Evolutionary conservation across 371 early-diverging fungal genomes (phyloP), one percentile per base, ranked within the genome.

Genomic region (Mortierella sp.): DNA sequence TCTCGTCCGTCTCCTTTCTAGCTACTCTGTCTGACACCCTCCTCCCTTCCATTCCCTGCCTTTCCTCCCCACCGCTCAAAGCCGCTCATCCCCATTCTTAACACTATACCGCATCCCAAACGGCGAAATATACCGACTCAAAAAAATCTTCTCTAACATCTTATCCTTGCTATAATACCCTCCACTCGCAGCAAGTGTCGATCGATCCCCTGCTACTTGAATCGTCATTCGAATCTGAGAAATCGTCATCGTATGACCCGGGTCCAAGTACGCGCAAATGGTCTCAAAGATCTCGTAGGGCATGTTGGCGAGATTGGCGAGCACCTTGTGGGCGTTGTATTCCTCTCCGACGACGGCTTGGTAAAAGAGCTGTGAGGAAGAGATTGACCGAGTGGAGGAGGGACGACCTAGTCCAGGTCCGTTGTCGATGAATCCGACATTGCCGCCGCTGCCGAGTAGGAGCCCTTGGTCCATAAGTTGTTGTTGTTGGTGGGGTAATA

Each of bases 241-340:
- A 31, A 86, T 75, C 42, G 45, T 78, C 86, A 86, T 82, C 14
- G 80, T 82, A 24, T 68, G 75, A 1, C 77, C 82, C 31, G 82
- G 65, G 28, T 86, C 86, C 42, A 86, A 70, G 16, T 77, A 86
- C 0, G 80, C 80, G 60, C 86, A 86, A 14, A 86, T 86, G 26
- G 74, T 52, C 58, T 86, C 86, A 72, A 86, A 82, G 60, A 86
- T 80, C 65, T 86, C 86, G 58, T 80, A 82, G 5, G 86, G 86
- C 86, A 86, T 86, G 47, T 82, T 77, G 42, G 54, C 77, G 19
- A 86, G 47, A 42, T 86, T 79, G 4, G 86, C 82, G 74, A 86
- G 57, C 42, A 78, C 73, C 47, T 70, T 79, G 38, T 86, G 82
- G 0, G 77, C 80, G 58, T 84, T 81, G 34, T 84, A 84, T 21